These are phyloP conservation scores for Sistotremastrum niveocremeum DNA, from an alignment of 768 basidiomycete genomes.

Conservation along the genomic window DNA sequence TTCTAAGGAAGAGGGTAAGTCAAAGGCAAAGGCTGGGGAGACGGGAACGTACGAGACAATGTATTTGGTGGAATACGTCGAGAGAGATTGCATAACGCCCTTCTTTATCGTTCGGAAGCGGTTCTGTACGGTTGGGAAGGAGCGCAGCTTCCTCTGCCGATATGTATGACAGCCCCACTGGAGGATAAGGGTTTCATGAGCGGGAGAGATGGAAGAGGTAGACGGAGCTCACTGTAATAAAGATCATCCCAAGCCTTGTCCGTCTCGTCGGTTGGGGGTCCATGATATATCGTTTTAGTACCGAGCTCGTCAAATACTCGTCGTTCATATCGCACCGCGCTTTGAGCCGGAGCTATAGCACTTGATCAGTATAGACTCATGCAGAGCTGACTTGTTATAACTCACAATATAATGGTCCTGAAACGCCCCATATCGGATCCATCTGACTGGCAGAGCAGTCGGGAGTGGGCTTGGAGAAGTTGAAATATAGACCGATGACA, in stretches of 20 bases:
- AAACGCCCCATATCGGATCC: too few relatives aligned
- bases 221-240: constrained; percentile 5
- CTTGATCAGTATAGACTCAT: too few relatives aligned
- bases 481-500: too few relatives aligned
- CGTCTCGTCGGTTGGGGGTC: constrained; percentile 10
- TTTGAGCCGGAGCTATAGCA: constrained; percentile 10
- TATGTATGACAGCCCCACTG: constrained; percentile 12
- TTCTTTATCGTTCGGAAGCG: constrained; percentile 10
- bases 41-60: constrained; percentile 12
- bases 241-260: constrained; percentile 12
- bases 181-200: not conserved
- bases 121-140: constrained; percentile 12
- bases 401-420: too few relatives aligned
- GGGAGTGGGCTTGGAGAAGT: too few relatives aligned
- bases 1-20: not conserved
- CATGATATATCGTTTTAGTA: constrained; percentile 8
- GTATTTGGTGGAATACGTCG: constrained; percentile 18
- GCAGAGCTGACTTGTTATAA: too few relatives aligned
- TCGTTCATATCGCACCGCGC: constrained; percentile 7
- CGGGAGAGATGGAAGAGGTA: too few relatives aligned
- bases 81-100: constrained; percentile 11
- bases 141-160: constrained; percentile 9
- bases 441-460: too few relatives aligned
- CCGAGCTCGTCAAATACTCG: constrained; percentile 2
- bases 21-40: not conserved